Base-by-base conservation (phyloP, 2,329 filamentous ascomycete genomes). In the Blumeria hordei region DNA sequence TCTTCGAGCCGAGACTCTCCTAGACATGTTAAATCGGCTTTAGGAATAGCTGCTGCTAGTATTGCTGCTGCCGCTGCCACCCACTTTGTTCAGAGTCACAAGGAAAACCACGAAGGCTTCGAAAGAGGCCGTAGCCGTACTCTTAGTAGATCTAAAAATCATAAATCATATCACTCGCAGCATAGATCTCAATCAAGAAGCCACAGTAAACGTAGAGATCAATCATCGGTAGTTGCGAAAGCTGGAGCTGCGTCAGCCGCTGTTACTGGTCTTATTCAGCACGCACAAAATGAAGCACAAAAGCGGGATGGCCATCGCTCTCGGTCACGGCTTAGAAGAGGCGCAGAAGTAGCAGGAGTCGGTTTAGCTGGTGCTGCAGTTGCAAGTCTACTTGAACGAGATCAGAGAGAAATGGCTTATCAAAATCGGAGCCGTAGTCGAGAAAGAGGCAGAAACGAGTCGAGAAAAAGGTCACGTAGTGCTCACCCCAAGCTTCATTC, bases 51-150 rank as follows among this genome's bases (percentile, higher is more conserved):
- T 8, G 78, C 77, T 9, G 77, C 78, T 21, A 78, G 77, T 14
- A 69, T 81, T 28, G 78, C 78, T 7, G 75, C 79, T 18, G 77
- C 78, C 3, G 78, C 78, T n/a, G 78, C 78, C 5, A 73, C 77
- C 58, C 80, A 81, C 63, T 80, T 80, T 62, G 74, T 76, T 63
- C 74, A 80, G 58, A 72, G 74, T 60, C 75, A 71, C 65, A 79
- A 77, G 62, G 65, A 74, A 47, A 75, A 80, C 47, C 77, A 74
- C 62, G 78, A 80, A 59, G 77, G 81, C 60, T 65, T 71, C 12
- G 68, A 62, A 32, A 74, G 78, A 53, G 78, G 78, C 9, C 62
- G 65, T 28, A 74, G 73, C 60, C 71, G 74, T 35, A 71, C 68
- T 44, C 70, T 74, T 41, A 71, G 54, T 69, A 62, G 62, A 67